phyloP scores from a whole-genome alignment of 208 protist genomes.

The Entamoeba invadens region DNA sequence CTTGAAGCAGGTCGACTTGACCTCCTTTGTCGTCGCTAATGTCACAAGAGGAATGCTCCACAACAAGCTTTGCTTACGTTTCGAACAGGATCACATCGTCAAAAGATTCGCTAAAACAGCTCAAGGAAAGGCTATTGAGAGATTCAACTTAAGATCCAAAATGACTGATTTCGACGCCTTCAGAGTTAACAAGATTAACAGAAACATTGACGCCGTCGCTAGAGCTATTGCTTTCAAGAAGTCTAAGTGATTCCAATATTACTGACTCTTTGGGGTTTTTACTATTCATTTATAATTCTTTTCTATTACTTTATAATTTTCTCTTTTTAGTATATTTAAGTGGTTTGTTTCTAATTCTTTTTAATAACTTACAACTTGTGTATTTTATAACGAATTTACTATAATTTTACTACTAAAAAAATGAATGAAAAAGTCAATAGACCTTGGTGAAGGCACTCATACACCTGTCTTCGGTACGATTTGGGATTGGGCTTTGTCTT shows the following conservation, averaged over 20 bases:
- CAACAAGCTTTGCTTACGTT: not conserved
- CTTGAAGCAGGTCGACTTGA: not conserved
- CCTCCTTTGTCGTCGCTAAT: not conserved
- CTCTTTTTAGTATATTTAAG: not conserved
- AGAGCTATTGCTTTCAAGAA: not conserved
- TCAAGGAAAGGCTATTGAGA: not conserved
- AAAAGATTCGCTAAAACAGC: constrained; percentile 5
- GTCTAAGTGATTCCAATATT: not conserved
- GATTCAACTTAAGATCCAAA: not conserved
- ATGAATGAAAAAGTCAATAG: not conserved
- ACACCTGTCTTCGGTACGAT: not conserved
- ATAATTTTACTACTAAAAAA: not conserved
- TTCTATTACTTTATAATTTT: not conserved
- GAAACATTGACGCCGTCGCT: not conserved
- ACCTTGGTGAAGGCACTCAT: not conserved
- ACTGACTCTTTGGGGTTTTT: not conserved
- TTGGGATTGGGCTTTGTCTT: not conserved
- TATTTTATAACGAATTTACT: not conserved
- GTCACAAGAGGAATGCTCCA: not conserved
- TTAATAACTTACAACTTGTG: not conserved
- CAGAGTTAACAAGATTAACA: not conserved
- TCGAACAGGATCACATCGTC: not conserved
- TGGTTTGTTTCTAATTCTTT: too few relatives aligned
- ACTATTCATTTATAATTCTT: not conserved
- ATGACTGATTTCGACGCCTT: constrained; percentile 9